Percentiles rank a stretch among this genome's conserved stretches.
Evolutionary conservation across 164 flowering plant genomes (phyloP).

Genomic region (Aristolochia contorta): DNA sequence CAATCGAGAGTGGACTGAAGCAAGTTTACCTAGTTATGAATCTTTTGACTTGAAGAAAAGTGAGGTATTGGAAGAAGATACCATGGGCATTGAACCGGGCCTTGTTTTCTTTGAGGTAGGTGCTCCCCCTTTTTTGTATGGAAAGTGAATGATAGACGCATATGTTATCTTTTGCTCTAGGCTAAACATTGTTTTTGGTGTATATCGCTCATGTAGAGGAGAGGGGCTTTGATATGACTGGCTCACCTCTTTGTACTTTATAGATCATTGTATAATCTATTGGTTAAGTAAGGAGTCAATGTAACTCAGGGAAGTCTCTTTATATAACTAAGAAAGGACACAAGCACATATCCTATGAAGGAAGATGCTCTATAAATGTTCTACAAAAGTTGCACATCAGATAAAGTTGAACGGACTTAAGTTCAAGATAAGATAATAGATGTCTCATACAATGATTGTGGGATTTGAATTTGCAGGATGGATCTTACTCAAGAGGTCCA

Average conservation of each 20-base stretch:
- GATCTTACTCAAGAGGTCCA: slow-evolving; percentile 99
- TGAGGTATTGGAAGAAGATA: slow-evolving; percentile 92
- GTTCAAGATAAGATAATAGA: too few relatives aligned
- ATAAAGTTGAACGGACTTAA: too few relatives aligned
- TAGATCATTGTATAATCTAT: too few relatives aligned
- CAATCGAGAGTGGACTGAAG: slow-evolving; percentile 10
- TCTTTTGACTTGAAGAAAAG: slow-evolving; percentile 54
- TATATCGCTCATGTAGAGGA: too few relatives aligned
- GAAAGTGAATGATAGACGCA: too few relatives aligned
- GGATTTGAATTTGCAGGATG: slow-evolving; percentile 53
- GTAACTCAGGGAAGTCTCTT: too few relatives aligned
- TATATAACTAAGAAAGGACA: too few relatives aligned
- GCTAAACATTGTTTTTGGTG: too few relatives aligned
- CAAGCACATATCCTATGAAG: not conserved
- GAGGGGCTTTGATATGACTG: too few relatives aligned
- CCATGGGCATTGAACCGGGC: slow-evolving; percentile 81
- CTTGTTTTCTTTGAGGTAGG: slow-evolving; percentile 93
- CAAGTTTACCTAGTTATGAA: slow-evolving; percentile 47
- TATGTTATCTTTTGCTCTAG: too few relatives aligned
- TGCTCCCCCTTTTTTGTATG: not conserved
- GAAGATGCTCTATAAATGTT: not conserved
- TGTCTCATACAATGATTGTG: not conserved
- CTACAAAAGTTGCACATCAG: not conserved
- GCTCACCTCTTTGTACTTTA: too few relatives aligned
- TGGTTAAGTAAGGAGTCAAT: too few relatives aligned